Evolutionary conservation across 306 rosid genomes (phyloP), one percentile per base, ranked within the genome.

Genomic region (Begonia masoniana): DNA sequence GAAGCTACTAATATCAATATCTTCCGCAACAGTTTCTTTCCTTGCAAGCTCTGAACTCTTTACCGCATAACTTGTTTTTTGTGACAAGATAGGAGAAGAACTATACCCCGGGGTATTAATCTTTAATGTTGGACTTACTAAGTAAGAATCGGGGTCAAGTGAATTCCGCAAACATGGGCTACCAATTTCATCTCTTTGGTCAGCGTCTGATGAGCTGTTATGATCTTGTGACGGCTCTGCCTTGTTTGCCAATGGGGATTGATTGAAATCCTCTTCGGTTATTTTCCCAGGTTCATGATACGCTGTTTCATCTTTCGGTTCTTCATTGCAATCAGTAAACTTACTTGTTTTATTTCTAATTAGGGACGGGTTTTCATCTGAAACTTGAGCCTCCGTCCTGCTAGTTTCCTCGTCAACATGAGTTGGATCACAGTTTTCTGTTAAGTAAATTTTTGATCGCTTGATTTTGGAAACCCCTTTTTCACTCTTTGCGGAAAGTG

Each of bases 121-220:
- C 74, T 78, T 76, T 55, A 81, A 75, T 23, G 83, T 72, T 57
- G 86, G 88, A 74, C 94, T 83, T 59, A 13, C 75, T 57, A 76
- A 51, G 57, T 56, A 31, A 31, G 39, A 64, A 62, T 64, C 74
- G 26, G 55, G 74, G 63, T 68, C 68, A 35, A 75, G 50, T 65
- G 41, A 74, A 62, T 70, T 66, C 51, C 65, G 51, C 47, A 56
- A 57, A 23, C 70, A 59, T 41, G 78, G 65, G 70, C 11, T 63
- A 31, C 7, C 8, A 62, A 43, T 61, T 47, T 59, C 56, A 56
- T 81, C 79, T 52, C 45, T 70, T 51, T 58, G 71, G 31, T 82
- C 72, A 58, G 55, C 73, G 31, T 59, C 60, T 62, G 61, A 78
- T 17, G 76, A 66, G 59, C 63, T 78, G 43, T 74, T 62, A 54